Evolutionary conservation across 2,329 filamentous ascomycete species (phyloP).

Genomic region (Arthrocladium fulminans): DNA sequence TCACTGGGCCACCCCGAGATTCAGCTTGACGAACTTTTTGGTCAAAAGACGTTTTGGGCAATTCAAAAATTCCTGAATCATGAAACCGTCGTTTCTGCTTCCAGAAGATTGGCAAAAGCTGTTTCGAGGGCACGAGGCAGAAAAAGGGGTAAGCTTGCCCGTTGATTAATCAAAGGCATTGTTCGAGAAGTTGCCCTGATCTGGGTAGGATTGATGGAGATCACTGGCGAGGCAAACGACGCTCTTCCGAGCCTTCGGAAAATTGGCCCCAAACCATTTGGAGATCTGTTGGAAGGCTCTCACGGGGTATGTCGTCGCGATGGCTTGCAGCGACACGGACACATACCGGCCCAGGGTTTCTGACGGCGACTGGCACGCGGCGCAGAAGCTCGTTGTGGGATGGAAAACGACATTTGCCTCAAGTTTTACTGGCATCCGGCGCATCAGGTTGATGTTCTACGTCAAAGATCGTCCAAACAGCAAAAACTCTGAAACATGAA

Average conservation of each 20-base stretch:
- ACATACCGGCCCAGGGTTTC: not conserved
- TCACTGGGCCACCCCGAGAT: constrained; percentile 7
- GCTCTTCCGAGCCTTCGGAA: not conserved
- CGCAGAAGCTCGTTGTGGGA: not conserved
- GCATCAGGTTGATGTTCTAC: not conserved
- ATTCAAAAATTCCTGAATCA: not conserved
- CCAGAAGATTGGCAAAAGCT: constrained; percentile 3
- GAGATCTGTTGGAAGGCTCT: not conserved
- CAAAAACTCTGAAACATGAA: not conserved
- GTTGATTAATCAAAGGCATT: not conserved
- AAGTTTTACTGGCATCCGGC: not conserved
- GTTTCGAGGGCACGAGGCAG: constrained; percentile 1
- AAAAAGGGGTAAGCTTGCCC: not conserved
- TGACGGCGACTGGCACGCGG: constrained; percentile 1
- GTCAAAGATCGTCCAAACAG: not conserved
- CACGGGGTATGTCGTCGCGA: not conserved
- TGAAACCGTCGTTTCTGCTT: not conserved
- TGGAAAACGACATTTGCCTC: not conserved
- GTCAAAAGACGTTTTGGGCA: constrained; percentile 5
- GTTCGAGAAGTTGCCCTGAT: not conserved
- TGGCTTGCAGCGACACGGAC: constrained; percentile 4
- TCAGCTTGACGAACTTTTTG: constrained; percentile 5
- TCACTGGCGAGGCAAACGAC: constrained; percentile 1
- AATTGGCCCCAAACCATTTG: not conserved
- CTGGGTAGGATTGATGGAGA: not conserved